Conservation (phyloP, 106 monocot genomes). For the Narthecium ossifragum region DNA sequence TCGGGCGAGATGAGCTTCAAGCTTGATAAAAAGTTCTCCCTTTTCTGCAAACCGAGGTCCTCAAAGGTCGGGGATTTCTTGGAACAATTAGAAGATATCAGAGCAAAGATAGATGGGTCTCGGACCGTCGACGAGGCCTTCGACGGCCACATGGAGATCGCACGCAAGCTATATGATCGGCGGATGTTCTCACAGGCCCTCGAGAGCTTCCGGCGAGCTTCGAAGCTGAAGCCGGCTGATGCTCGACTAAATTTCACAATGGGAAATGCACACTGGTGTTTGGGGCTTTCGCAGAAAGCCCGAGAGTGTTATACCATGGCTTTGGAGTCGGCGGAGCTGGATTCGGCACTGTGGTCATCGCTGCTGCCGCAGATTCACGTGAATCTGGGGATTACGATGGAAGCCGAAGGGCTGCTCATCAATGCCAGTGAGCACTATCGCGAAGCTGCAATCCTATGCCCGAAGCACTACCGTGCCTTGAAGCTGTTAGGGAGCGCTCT, state of each 20-base stretch:
- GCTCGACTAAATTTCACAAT: slow-evolving; percentile 10
- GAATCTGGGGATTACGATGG: slow-evolving; percentile 29
- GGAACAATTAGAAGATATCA: slow-evolving; percentile 20
- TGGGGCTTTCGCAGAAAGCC: slow-evolving; percentile 6
- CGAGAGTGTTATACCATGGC: slow-evolving; percentile 9
- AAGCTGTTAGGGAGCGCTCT: slow-evolving; percentile 31
- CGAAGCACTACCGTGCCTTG: slow-evolving; percentile 29
- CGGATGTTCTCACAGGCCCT: slow-evolving; percentile 11
- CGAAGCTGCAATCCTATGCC: slow-evolving; percentile 26
- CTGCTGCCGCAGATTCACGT: slow-evolving; percentile 37
- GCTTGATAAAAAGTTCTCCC: neutral
- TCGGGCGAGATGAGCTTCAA: too few relatives aligned
- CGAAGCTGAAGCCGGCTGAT: slow-evolving; percentile 15
- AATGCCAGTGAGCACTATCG: slow-evolving; percentile 37
- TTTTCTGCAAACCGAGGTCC: neutral
- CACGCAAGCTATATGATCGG: slow-evolving; percentile 14
- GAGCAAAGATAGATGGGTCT: slow-evolving; percentile 11
- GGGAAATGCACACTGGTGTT: slow-evolving; percentile 11
- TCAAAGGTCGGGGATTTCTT: slow-evolving; percentile 3
- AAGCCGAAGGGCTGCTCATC: slow-evolving; percentile 27
- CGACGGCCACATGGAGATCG: slow-evolving; percentile 29
- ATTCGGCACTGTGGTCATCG: slow-evolving; percentile 13
- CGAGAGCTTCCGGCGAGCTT: slow-evolving; percentile 20
- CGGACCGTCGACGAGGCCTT: slow-evolving; percentile 13
- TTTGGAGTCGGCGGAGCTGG: slow-evolving; percentile 20